phyloP scores from a whole-genome alignment of 2,329 filamentous ascomycete species.

The Pseudocercospora vitis region DNA sequence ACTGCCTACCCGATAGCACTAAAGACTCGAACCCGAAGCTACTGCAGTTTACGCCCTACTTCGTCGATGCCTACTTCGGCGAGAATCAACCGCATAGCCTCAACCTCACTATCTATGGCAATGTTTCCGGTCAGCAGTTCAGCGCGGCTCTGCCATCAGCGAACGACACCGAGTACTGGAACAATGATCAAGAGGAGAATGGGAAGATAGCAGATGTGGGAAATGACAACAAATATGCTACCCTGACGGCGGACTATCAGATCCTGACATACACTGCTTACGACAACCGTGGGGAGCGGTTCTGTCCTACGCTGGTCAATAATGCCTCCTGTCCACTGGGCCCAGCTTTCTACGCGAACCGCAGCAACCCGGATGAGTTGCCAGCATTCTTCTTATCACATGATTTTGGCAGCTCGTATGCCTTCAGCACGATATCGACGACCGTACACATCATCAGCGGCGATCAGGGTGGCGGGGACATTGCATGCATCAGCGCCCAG shows the following conservation, averaged over 20 bases:
- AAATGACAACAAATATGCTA: slow-evolving; percentile 67
- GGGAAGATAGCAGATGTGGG: slow-evolving; percentile 77
- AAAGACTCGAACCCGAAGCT: slow-evolving; percentile 58
- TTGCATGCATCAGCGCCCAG: slow-evolving; percentile 79
- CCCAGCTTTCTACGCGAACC: slow-evolving; percentile 66
- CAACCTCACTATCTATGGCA: slow-evolving; percentile 81
- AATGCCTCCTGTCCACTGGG: slow-evolving; percentile 70
- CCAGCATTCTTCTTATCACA: slow-evolving; percentile 73
- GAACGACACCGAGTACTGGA: slow-evolving; percentile 61
- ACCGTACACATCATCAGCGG: slow-evolving; percentile 75
- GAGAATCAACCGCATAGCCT: slow-evolving; percentile 63
- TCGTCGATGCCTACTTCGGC: slow-evolving; percentile 73
- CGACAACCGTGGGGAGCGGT: slow-evolving; percentile 52
- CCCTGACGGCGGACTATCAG: slow-evolving; percentile 68
- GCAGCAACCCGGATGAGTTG: slow-evolving; percentile 55
- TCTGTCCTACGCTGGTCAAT: slow-evolving; percentile 65
- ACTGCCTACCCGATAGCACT: slow-evolving; percentile 67
- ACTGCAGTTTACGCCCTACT: slow-evolving; percentile 78
- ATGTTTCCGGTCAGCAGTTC: slow-evolving; percentile 74
- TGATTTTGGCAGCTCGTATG: slow-evolving; percentile 77
- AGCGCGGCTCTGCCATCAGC: slow-evolving; percentile 58
- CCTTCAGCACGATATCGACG: slow-evolving; percentile 77
- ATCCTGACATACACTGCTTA: slow-evolving; percentile 77
- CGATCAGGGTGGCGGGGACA: slow-evolving; percentile 59
- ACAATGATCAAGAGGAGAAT: slow-evolving; percentile 57